These are phyloP conservation scores for Pterocarpus santalinus DNA, from an alignment of 306 rosid genomes.

Conservation along the genomic window DNA sequence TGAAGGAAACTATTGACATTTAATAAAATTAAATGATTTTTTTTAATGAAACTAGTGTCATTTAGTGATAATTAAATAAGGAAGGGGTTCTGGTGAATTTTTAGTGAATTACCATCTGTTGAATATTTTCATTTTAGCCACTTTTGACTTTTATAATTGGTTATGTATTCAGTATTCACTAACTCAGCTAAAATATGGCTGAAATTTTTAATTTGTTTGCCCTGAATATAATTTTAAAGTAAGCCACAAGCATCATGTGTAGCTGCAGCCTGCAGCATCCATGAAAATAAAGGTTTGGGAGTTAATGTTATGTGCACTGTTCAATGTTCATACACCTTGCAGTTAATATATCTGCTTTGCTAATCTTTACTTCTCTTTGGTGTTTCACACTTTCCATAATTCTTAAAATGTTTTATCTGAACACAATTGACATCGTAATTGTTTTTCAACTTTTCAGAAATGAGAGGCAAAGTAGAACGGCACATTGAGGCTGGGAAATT, in stretches of 20 bases:
- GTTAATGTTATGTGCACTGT: conserved; percentile 16
- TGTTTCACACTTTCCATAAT: conserved; percentile 28
- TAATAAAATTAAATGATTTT: neutral
- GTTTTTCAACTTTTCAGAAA: conserved; percentile 56
- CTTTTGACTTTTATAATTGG: conserved; percentile 14
- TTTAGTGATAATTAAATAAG: conserved; percentile 8
- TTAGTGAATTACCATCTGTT: conserved; percentile 6
- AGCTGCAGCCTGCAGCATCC: conserved; percentile 20
- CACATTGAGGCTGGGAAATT: conserved; percentile 38
- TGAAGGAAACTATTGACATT: conserved; percentile 5
- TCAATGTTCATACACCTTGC: conserved; percentile 13
- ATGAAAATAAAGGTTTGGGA: neutral
- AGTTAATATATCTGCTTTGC: conserved; percentile 33
- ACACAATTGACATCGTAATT: conserved; percentile 28
- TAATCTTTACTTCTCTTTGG: neutral
- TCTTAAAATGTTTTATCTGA: conserved; percentile 9
- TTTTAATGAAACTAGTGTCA: conserved; percentile 3
- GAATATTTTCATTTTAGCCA: conserved; percentile 7
- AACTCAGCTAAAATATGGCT: neutral
- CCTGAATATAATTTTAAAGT: neutral
- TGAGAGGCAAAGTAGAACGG: conserved; percentile 33
- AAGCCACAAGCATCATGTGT: neutral
- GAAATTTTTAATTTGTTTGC: neutral
- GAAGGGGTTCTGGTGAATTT: conserved; percentile 9
- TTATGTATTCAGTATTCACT: neutral